Base-by-base conservation (phyloP, 2,329 filamentous ascomycete genomes). In the Trichoderma polysporum region DNA sequence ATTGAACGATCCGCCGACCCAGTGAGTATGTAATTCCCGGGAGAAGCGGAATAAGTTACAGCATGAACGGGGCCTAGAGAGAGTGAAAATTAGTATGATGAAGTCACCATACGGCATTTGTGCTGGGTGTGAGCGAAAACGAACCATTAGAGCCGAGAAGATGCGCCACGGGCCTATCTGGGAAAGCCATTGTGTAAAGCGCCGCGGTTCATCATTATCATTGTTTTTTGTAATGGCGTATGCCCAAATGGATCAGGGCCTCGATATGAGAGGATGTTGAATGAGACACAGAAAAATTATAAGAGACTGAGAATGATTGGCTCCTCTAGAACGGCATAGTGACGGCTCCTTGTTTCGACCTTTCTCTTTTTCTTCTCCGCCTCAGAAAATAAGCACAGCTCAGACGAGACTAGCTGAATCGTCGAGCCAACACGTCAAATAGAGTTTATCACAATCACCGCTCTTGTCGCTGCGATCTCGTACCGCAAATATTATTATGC, bases 1-100 rank as follows among this genome's bases (percentile, higher is more conserved):
- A 97, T 89, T 17, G 88, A 85, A 69, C 93, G 91, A 83, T 97
- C 94, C 60, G 92, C 87, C 37, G 90, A 93, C 74, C 94, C 94
- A 39, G 93, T 93, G 68, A 98, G 86, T 76, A 97, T 86, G 75
- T 93, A 93, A 3, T 89, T 90, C 47, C 90, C 90, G 17, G 90
- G 87, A 13, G 86, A 88, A 68, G 89, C 86, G 63, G 90, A 93
- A 79, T 93, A 93, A 61, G 87, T 83, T 63, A 93, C 82, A 56
- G 90, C 87, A 76, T 93, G 91, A 58, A 93, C 84, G 39, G 91
- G 89, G 68, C 88, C 90, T 91, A 73, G 31, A 47, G n/a, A 29
- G 27, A 35, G 17, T 27, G 13, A 47, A 37, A 9, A 31, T 49
- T 33, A 62, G 59, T 35, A 10, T 29, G 17, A 47, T 53, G 45